A percentile compares a stretch with the other conserved stretches of the same genome.
Evolutionary conservation across 75 land plant genomes (phyloP).

Genomic region (Pinus taeda): DNA sequence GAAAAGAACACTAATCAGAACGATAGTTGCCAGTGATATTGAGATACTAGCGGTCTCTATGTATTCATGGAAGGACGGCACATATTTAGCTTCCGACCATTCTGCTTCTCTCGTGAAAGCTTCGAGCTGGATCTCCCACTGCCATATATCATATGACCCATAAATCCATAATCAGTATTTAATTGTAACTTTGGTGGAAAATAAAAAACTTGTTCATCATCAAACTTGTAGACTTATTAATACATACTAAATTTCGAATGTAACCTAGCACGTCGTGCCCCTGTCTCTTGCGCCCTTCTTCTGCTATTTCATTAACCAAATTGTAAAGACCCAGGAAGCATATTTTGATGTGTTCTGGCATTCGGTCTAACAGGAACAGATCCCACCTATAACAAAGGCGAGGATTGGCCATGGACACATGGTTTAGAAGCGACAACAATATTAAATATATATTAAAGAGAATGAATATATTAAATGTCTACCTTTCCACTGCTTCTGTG

Average conservation of each 20-base stretch:
- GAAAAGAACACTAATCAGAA: too few relatives aligned
- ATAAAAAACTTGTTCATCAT: not conserved
- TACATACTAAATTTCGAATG: not conserved
- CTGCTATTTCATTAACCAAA: slow-evolving; percentile 11
- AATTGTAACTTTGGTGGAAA: not conserved
- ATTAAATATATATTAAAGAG: not conserved
- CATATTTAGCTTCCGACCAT: slow-evolving; percentile 28
- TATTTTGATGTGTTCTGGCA: slow-evolving; percentile 6
- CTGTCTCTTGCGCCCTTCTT: slow-evolving; percentile 7
- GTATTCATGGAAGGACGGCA: slow-evolving; percentile 49
- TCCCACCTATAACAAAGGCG: slow-evolving; percentile 28
- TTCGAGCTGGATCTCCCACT: slow-evolving; percentile 47
- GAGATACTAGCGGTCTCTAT: slow-evolving; percentile 33
- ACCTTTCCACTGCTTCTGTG: slow-evolving; percentile 12
- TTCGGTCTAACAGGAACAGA: slow-evolving; percentile 5
- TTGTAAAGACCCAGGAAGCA: slow-evolving; percentile 3
- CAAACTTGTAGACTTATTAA: not conserved
- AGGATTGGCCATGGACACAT: too few relatives aligned
- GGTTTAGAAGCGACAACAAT: not conserved
- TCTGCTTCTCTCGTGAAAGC: slow-evolving; percentile 42
- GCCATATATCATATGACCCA: not conserved
- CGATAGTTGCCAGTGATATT: slow-evolving; percentile 5
- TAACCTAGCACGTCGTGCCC: slow-evolving; percentile 8
- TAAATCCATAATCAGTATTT: not conserved
- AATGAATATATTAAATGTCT: too few relatives aligned